These are phyloP conservation scores for Arbutus unedo DNA, from an alignment of 148 eudicot species.

Conservation along the genomic window DNA sequence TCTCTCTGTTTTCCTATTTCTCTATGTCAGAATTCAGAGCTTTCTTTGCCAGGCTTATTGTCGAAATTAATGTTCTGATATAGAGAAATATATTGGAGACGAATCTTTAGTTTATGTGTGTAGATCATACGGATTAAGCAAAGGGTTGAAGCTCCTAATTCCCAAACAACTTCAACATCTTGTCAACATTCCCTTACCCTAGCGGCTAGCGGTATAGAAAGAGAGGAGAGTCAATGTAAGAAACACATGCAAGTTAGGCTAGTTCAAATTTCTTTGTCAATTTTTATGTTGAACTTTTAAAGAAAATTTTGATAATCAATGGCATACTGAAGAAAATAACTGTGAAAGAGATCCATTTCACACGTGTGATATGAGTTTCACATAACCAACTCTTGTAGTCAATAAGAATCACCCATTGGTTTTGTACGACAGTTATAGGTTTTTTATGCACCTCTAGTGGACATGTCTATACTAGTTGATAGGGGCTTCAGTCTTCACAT, in stretches of 20 bases:
- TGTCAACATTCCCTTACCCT: not conserved
- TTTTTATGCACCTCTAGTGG: not conserved
- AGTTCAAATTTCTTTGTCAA: not conserved
- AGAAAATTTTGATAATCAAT: not conserved
- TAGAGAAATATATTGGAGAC: not conserved
- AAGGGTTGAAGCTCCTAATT: not conserved
- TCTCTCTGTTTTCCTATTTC: not conserved
- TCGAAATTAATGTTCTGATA: not conserved
- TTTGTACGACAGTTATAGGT: not conserved
- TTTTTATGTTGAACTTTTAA: not conserved
- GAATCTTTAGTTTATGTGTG: not conserved
- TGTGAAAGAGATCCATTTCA: no score
- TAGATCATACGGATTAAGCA: slow-evolving; percentile 30
- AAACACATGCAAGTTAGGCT: not conserved
- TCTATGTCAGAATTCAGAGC: not conserved
- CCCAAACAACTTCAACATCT: not conserved
- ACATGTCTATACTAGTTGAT: not conserved
- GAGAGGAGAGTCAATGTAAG: not conserved
- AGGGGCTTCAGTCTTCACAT: not conserved
- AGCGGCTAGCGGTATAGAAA: not conserved
- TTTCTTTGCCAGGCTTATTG: not conserved
- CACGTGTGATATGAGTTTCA: no score
- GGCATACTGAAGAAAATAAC: no score
- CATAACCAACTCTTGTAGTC: no score
- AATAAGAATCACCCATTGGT: not conserved